These are phyloP conservation scores for Cladobotryum mycophilum DNA, from an alignment of 2,329 filamentous ascomycete species.

Conservation along the genomic window DNA sequence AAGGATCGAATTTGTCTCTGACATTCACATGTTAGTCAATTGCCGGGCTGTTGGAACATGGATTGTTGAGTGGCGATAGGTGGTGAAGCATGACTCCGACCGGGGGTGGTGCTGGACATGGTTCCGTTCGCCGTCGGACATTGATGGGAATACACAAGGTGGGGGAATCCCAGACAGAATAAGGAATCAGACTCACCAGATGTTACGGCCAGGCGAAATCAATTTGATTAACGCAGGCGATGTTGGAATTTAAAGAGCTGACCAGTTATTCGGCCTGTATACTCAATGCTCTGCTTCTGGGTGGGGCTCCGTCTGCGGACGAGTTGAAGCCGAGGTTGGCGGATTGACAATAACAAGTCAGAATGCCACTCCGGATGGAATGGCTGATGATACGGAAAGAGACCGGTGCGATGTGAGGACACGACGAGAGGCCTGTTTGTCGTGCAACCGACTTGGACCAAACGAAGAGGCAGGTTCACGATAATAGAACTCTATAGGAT, in stretches of 20 bases:
- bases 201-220: neutral
- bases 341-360: neutral
- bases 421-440: neutral
- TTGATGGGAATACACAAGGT: constrained; percentile 10
- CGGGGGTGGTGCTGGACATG: constrained; percentile 1
- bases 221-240: neutral
- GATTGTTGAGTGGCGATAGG: too few species aligned
- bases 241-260: neutral
- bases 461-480: neutral
- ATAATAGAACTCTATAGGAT: neutral
- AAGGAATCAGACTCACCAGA: constrained; percentile 8
- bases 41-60: neutral
- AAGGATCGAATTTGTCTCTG: neutral
- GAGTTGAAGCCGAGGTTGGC: neutral
- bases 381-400: neutral
- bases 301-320: neutral
- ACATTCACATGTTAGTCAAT: neutral
- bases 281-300: neutral
- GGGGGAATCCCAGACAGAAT: neutral
- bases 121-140: constrained; percentile 13
- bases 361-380: too few species aligned
- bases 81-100: too few species aligned
- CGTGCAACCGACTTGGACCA: constrained; percentile 2
- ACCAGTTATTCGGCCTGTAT: neutral
- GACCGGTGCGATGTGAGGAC: too few species aligned